These are phyloP conservation scores for Adansonia grandidieri DNA, from an alignment of 441 rosid genomes.

Conservation along the genomic window DNA sequence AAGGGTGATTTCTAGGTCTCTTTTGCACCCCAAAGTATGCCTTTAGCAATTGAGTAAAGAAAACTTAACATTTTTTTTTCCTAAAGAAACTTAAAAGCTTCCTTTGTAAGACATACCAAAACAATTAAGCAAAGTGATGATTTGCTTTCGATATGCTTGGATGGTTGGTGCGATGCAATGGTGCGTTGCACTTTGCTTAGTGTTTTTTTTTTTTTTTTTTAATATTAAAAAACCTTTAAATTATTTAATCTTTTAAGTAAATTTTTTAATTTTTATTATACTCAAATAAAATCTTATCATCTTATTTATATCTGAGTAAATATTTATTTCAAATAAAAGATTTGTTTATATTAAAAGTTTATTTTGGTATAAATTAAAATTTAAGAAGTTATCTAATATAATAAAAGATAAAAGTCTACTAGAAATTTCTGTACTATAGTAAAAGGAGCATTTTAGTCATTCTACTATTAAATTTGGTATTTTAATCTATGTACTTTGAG, in stretches of 20 bases:
- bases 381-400: no score
- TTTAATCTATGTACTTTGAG: no score
- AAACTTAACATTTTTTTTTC: not conserved
- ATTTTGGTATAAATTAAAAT: no score
- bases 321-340: no score
- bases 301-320: no score
- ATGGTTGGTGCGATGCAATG: not conserved
- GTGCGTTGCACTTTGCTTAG: not conserved
- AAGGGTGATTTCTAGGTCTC: conserved; percentile 1
- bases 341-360: no score
- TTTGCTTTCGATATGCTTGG: not conserved
- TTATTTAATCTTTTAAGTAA: not conserved
- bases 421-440: no score
- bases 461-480: no score
- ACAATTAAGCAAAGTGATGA: conserved; percentile 15
- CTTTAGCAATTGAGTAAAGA: conserved; percentile 8
- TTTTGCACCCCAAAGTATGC: not conserved
- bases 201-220: no score
- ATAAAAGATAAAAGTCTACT: no score
- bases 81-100: not conserved
- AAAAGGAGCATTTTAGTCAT: no score
- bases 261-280: not conserved
- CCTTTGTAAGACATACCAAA: not conserved
- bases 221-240: no score
- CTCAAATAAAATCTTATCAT: not conserved